Evolutionary conservation across 441 rosid genomes (phyloP).

Genomic region (Eutrema salsugineum): DNA sequence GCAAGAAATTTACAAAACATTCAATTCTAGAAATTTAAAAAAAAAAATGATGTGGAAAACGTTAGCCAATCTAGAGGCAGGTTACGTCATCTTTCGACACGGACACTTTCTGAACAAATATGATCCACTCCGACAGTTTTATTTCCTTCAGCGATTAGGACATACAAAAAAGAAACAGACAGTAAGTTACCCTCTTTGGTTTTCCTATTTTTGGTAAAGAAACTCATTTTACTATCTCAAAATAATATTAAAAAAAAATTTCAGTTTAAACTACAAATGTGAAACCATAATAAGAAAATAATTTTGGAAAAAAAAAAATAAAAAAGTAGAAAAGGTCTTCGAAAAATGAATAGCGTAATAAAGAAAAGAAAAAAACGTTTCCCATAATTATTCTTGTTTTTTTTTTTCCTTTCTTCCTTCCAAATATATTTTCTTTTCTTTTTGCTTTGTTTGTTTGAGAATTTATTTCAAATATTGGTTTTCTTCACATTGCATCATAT

Average conservation of each 20-base stretch:
- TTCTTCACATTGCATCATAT: not conserved
- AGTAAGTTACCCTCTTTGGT: not conserved
- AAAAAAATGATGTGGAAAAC: too few species aligned
- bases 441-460: too few species aligned
- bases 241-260: not conserved
- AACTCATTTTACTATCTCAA: not conserved
- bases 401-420: not conserved
- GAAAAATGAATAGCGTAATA: not conserved
- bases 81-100: too few species aligned
- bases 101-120: too few species aligned
- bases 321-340: not conserved
- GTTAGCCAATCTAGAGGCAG: too few species aligned
- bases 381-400: not conserved
- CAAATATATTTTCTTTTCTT: not conserved
- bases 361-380: not conserved
- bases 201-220: slow-evolving; percentile 12
- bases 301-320: too few species aligned
- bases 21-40: too few species aligned
- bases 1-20: too few species aligned
- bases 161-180: not conserved
- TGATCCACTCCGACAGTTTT: not conserved
- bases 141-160: not conserved
- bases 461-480: not conserved
- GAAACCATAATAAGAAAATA: slow-evolving; percentile 2
- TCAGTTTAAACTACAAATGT: not conserved